Evolutionary conservation across 495 filamentous ascomycete species (phyloP), one percentile per base, ranked within the genome.

Genomic region (Filosporella fistucella): DNA sequence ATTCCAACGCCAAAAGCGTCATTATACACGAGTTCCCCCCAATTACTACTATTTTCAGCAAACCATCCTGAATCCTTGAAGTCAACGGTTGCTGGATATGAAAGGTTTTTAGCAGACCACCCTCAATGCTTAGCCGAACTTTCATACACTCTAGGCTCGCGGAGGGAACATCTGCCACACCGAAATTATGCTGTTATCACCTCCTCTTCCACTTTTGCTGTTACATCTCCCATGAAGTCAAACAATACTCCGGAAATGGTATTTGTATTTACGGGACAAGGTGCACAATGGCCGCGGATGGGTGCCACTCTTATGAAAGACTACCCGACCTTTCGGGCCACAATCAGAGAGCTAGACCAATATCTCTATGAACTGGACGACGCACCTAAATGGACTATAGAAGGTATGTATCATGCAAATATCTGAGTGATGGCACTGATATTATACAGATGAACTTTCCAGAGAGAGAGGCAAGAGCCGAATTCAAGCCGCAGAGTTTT

Each of bases 201-300:
- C 2, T 23, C 10, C n/a, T 21, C 11, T 1, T 14, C 7, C 10
- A 5, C 16, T 17, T 8, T 38, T 5, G 11, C 12, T 18, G 8
- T 11, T 1, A 28, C 18, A 2, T 17, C 4, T 2, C 1, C 26
- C 17, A 13, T 14, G 11, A 21, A 49, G 24, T 24, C 24, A 16
- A 42, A n/a, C 30, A 11, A 21, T 2, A 22, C 24, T 32, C 46
- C 46, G 14, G 1, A 6, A 21, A n/a, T 49, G 10, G 22, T 34
- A 6, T 32, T 49, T 18, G 46, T 80, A 1, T 55, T 55, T 32
- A 55, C 46, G 4, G 52, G 52, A n/a, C 52, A 55, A 39, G 52
- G 52, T 9, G 47, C 52, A 9, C 39, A 43, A 47, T 82, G 75
- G 76, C 51, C 69, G 23, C 69, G 65, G 20, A 82, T 82, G 78